Percentiles rank a stretch among this genome's conserved stretches.
phyloP scores from a whole-genome alignment of 2,329 filamentous ascomycete species.

The Beauveria sp. region DNA sequence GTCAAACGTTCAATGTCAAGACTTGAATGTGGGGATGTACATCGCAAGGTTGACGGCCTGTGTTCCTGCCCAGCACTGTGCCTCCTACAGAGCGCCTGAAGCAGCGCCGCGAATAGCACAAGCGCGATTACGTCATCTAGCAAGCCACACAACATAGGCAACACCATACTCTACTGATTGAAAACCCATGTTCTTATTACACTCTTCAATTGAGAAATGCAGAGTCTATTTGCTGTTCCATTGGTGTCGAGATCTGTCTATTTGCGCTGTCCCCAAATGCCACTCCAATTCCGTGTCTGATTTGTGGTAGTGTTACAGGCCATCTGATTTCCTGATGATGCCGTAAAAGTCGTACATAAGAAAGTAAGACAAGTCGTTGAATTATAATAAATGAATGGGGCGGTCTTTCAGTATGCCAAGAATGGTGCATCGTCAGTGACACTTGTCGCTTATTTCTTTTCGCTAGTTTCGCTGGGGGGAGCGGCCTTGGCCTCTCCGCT shows the following conservation, averaged over 20 bases:
- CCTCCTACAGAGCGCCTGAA: neutral
- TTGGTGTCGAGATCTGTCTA: constrained; percentile 13
- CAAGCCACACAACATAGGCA: neutral
- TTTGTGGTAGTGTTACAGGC: constrained; percentile 11
- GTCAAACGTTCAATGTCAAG: neutral
- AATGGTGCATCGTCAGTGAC: neutral
- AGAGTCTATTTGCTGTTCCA: constrained; percentile 12
- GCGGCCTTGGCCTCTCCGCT: neutral
- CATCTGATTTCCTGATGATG: constrained; percentile 6
- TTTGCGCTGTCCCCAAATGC: constrained; percentile 10
- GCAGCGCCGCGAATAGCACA: neutral
- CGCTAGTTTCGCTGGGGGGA: constrained; percentile 4
- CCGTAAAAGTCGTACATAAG: constrained; percentile 13
- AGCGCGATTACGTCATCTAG: constrained; percentile 6
- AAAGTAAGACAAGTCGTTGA: constrained; percentile 13
- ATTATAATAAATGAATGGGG: constrained; percentile 10
- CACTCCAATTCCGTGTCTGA: constrained; percentile 10
- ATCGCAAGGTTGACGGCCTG: neutral
- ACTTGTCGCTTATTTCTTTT: constrained; percentile 7
- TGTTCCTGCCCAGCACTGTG: neutral
- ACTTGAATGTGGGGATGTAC: constrained; percentile 4
- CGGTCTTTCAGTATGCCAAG: neutral
- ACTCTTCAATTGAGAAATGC: neutral
- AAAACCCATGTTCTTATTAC: no score
- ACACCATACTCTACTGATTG: neutral